Evolutionary conservation across 495 filamentous ascomycete species (phyloP).

Genomic region (Penicillium pulvis): DNA sequence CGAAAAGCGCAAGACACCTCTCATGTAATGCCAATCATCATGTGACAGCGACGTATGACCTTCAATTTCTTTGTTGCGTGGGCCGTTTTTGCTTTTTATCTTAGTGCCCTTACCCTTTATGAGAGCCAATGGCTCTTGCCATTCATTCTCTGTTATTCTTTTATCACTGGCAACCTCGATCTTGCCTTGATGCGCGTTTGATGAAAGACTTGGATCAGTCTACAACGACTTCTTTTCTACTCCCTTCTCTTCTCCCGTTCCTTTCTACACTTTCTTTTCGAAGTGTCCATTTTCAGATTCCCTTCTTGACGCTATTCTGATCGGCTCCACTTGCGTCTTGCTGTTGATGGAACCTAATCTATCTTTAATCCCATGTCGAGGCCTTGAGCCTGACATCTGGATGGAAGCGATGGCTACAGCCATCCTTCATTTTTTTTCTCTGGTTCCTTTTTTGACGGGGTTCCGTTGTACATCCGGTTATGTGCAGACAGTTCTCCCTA

Average conservation of each 20-base stretch:
- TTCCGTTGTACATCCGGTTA: slow-evolving; percentile 27
- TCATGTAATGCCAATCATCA: slow-evolving; percentile 52
- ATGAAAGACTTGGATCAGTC: slow-evolving; percentile 31
- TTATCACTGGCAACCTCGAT: slow-evolving; percentile 11
- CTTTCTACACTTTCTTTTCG: slow-evolving; percentile 8
- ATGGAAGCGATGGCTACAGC: slow-evolving; percentile 5
- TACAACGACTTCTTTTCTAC: slow-evolving; percentile 24
- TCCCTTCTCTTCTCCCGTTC: slow-evolving; percentile 10
- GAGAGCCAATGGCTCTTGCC: slow-evolving; percentile 8
- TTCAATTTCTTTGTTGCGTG: slow-evolving; percentile 15
- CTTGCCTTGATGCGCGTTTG: slow-evolving; percentile 21
- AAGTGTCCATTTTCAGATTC: slow-evolving; percentile 5
- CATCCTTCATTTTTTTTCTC: slow-evolving; percentile 2
- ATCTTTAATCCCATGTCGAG: slow-evolving; percentile 10
- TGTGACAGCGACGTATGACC: slow-evolving; percentile 46
- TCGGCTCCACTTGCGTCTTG: slow-evolving; percentile 5
- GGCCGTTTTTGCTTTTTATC: slow-evolving; percentile 10
- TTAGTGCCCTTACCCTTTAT: not conserved
- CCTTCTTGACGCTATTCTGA: not conserved
- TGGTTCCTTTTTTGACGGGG: slow-evolving; percentile 11
- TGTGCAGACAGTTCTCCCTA: slow-evolving; percentile 19
- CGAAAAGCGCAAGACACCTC: slow-evolving; percentile 85
- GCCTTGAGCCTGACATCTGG: not conserved
- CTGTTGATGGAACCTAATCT: not conserved
- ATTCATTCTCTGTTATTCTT: slow-evolving; percentile 22